A percentile compares a stretch with the other conserved stretches of the same genome.
Evolutionary conservation across 257 asterid genomes (phyloP).

Genomic region (Linderniella brevidens): DNA sequence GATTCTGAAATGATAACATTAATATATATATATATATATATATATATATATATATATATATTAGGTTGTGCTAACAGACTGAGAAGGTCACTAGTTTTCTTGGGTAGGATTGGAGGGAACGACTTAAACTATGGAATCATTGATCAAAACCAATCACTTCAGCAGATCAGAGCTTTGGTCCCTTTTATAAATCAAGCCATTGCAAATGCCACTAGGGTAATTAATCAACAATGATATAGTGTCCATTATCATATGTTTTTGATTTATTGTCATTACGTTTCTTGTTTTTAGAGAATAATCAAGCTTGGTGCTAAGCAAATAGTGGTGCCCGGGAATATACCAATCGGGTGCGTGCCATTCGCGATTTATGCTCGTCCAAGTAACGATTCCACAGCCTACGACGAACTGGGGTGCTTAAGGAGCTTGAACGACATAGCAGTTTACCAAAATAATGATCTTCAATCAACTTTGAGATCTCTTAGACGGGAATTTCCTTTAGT

Average conservation of each 20-base stretch:
- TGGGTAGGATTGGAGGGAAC: constrained; percentile 15
- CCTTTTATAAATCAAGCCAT: constrained; percentile 9
- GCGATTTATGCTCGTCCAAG: neutral
- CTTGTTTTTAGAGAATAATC: neutral
- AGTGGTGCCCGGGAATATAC: constrained; percentile 2
- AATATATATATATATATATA: too few relatives aligned
- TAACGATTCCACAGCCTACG: neutral
- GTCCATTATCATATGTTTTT: neutral
- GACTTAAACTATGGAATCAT: constrained; percentile 10
- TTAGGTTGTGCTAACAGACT: too few relatives aligned
- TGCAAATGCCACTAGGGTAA: constrained; percentile 14
- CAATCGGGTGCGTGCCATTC: constrained; percentile 2
- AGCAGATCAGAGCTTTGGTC: constrained; percentile 3
- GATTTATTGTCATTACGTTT: neutral
- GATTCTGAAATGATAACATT: too few relatives aligned
- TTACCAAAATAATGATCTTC: neutral
- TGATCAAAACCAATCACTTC: constrained; percentile 2
- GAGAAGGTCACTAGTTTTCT: too few relatives aligned
- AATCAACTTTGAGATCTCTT: neutral
- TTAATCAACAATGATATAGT: neutral
- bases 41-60: too few relatives aligned
- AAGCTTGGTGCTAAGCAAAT: neutral
- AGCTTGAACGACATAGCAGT: neutral
- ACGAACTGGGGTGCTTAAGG: neutral
- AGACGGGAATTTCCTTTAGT: neutral